Evolutionary conservation across 441 rosid species (phyloP), one percentile per base, ranked within the genome.

Genomic region (Isatis lusitanica): DNA sequence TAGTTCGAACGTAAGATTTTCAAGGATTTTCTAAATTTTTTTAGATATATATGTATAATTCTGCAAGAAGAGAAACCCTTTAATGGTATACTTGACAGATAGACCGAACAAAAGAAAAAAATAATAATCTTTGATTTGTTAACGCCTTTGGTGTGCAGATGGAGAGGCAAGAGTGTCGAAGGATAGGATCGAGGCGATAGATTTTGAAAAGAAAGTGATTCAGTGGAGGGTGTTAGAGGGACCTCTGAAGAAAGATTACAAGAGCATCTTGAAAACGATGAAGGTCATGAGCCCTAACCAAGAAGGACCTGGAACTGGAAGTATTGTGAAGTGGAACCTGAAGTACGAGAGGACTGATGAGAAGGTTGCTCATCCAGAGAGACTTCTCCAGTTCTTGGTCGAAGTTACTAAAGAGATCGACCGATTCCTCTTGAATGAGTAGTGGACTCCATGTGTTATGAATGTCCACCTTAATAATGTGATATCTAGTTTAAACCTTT

Each of bases 291-390:
- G 26, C 16, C 78, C 67, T 53, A 74, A 74, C 42, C 39, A 64
- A 2, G 71, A 8, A 7, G 71, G 59, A 12, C 18, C 15, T 4
- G 71, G 72, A 24, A 74, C 15, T 4, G 71, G 72, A 24, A 74
- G 72, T 44, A 63, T 66, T 7, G 77, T 62, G 35, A 61, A 47
- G 15, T 70, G 74, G 74, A 44, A 33, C 38, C 0, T 70, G 35
- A 50, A 70, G 47, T 70, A 70, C 46, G 74, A 59, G 59, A 70
- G 55, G 56, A 11, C 59, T 47, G 38, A 61, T 24, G 74, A 70
- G 66, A 47, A 70, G 26, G 66, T 70, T 16, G 59, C 48, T 44
- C 59, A 35, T 26, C 74, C 67, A 12, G 59, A 60, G 36, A 47
- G 11, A 2, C 6, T 47, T 31, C 66, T 70, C 26, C 47, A 46